Evolutionary conservation across 2,329 filamentous ascomycete genomes (phyloP), one percentile per base, ranked within the genome.

Genomic region (Alternaria sp.): DNA sequence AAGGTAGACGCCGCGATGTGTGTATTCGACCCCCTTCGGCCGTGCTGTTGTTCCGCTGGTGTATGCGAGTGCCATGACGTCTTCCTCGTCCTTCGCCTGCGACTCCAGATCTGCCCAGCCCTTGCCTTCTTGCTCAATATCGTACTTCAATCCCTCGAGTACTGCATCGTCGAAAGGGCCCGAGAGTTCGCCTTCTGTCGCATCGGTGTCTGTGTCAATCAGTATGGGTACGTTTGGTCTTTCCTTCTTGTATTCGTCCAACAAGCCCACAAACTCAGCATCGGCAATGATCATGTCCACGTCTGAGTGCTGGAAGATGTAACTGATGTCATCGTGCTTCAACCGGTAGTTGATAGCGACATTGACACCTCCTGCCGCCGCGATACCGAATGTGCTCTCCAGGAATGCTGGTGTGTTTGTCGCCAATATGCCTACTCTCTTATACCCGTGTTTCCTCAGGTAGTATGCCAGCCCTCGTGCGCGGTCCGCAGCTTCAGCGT

Each of bases 331-430:
- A 65, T 94, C 92, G 36, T 87, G 84, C 78, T 96, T 96, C 49
- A 97, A 83, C 3, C 90, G 83, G 71, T 92, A 92, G 69, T 93
- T 93, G 49, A 90, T 88, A 4, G 85, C 85, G 57, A 97, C 91
- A 65, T 93, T 89, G 23, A 96, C 87, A 8, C 86, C 92, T 1
- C 93, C 93, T 0, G 92, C 92, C 1, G 92, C 94, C 1, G 90
- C 90, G 70, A 97, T 91, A 2, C 92, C 96, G 75, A 93, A 99
- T 65, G 97, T 92, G 7, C 89, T 88, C 81, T 98, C 95, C 26
- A 99, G 84, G 73, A 98, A 98, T 0, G 94, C 94, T 0, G 96
- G 96, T 1, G 96, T 99, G 78, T 99, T 99, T 4, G 96, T 92
- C 9, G 89, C 90, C 11, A 99, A 84, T 51, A 99, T 90, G 7